phyloP scores from a whole-genome alignment of 1,284 basidiomycete species.

The Moesziomyces sp. region DNA sequence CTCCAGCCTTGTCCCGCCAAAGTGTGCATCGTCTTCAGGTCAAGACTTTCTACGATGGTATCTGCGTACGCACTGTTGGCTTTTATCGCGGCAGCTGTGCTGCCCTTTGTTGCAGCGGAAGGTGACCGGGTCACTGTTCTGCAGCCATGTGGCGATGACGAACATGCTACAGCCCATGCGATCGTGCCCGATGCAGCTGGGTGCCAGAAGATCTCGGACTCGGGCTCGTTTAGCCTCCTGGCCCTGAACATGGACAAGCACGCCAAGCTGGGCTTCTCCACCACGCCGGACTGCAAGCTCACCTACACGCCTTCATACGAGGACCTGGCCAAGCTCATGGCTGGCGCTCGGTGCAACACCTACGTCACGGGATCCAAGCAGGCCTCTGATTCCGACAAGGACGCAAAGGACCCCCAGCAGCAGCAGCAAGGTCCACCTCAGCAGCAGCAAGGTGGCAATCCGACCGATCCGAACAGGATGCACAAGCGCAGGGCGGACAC shows the following conservation, averaged over 20 bases:
- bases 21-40: too few species aligned
- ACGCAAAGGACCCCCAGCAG: too few species aligned
- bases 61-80: not conserved
- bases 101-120: conserved; percentile 2
- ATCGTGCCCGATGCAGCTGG: conserved; percentile 10
- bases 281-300: conserved; percentile 13
- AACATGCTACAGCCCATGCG: not conserved
- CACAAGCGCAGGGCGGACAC: too few species aligned
- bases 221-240: conserved; percentile 19
- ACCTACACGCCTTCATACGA: conserved; percentile 11
- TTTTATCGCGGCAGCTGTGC: conserved; percentile 1
- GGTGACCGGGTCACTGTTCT: conserved; percentile 5
- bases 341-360: not conserved
- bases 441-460: too few species aligned
- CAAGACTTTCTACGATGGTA: not conserved
- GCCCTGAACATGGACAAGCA: not conserved
- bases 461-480: too few species aligned
- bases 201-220: conserved; percentile 21
- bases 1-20: too few species aligned
- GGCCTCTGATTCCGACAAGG: too few species aligned
- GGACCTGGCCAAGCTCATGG: conserved; percentile 1
- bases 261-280: conserved; percentile 13
- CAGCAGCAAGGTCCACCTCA: too few species aligned
- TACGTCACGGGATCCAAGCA: not conserved
- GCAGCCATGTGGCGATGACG: conserved; percentile 5